A percentile compares a stretch with the other conserved stretches of the same genome.
Conservation (phyloP, 75 land plant genomes). For the Pinus tabuliformis region DNA sequence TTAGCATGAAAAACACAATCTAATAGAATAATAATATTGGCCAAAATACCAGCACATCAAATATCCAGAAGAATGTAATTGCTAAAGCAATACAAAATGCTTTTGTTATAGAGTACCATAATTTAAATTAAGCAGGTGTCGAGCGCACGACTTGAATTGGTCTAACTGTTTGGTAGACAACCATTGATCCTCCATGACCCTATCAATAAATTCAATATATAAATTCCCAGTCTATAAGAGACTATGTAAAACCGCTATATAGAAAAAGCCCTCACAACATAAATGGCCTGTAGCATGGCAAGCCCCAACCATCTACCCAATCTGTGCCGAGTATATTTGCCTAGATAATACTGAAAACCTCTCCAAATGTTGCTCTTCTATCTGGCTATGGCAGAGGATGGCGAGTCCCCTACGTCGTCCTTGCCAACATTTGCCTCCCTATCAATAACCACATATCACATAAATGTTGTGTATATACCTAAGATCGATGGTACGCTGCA, state of each 20-base stretch:
- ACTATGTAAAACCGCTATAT: conserved; percentile 68
- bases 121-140: conserved; percentile 68
- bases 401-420: conserved; percentile 5
- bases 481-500: neutral
- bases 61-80: too few species aligned
- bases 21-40: too few species aligned
- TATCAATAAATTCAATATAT: conserved; percentile 60
- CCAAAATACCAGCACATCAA: too few species aligned
- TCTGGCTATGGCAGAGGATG: conserved; percentile 13
- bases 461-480: neutral
- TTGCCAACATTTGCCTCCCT: conserved; percentile 8
- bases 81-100: neutral
- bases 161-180: conserved; percentile 44
- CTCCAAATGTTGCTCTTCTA: conserved; percentile 23
- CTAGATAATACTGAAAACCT: conserved; percentile 57
- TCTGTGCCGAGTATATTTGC: conserved; percentile 47
- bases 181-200: conserved; percentile 49
- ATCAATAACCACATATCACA: neutral
- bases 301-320: conserved; percentile 47
- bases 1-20: too few species aligned
- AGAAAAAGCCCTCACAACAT: conserved; percentile 44
- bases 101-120: conserved; percentile 32
- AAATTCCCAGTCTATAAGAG: conserved; percentile 69
- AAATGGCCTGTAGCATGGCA: conserved; percentile 20
- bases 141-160: conserved; percentile 64